Base-by-base conservation (phyloP, 2,329 filamentous ascomycete species). In the Leptographium lundbergii region DNA sequence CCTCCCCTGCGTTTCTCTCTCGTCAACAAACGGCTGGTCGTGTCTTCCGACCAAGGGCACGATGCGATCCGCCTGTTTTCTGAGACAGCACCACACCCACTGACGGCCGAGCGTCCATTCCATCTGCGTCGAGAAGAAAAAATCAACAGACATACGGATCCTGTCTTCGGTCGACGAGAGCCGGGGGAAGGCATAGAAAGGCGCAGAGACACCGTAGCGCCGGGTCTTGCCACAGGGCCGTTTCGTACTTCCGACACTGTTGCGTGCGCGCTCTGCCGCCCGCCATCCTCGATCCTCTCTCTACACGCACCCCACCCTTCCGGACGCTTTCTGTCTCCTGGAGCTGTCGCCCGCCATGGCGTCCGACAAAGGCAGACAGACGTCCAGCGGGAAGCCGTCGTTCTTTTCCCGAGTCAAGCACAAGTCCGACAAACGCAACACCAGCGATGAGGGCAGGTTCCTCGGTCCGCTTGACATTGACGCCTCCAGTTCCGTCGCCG, bases 341-440 rank as follows among this genome's bases (percentile, higher is more conserved):
- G 36, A 39, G 13, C 47, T 10, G 5, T n/a, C n/a, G 57, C 54
- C 58, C 58, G 61, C 65, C 68, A 82, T 83, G 82, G 77, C 84
- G 67, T 78, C 81, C 69, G 79, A 87, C 76, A 90, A 91, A 76
- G 80, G 86, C 68, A 85, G 88, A 73, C 88, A 92, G 77, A 14
- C 36, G 36, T 91, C 89, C 59, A 75, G 75, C 67, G 79, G 79
- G 68, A 72, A 71, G 66, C 68, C 87, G 66, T 69, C 87, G 63
- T 90, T 96, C 77, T 96, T 96, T 76, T 91, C 89, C 68, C 84
- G 91, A 69, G 88, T 86, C 74, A 94, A 90, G 75, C 87, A 95
- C 73, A 89, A 85, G 73, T 78, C 80, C 66, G 81, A 82, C 67
- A 84, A 85, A 70, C 81, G 85, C 70, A 77, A 79, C 67, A 73